These are phyloP conservation scores for Thielaviopsis musarum DNA, from an alignment of 2,329 filamentous ascomycete genomes.

Conservation along the genomic window DNA sequence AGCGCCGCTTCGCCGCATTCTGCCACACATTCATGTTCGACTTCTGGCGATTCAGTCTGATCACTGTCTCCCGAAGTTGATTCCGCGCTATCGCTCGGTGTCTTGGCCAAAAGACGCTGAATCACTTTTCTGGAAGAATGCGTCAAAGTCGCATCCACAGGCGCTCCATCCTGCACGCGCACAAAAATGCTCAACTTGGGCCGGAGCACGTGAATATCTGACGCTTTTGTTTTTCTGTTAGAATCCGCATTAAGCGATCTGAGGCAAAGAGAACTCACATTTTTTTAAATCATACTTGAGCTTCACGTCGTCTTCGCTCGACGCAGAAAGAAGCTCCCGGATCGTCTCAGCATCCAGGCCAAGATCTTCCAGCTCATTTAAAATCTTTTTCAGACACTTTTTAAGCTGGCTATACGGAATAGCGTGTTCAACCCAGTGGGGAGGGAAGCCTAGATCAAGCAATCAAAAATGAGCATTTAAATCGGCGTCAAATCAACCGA, in stretches of 20 bases:
- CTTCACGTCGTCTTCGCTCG: conserved; percentile 28
- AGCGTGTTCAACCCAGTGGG: conserved; percentile 54
- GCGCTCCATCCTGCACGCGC: conserved; percentile 46
- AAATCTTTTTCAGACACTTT: conserved; percentile 73
- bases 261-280: conserved; percentile 20
- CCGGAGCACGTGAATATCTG: conserved; percentile 32
- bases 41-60: neutral
- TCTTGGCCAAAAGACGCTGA: conserved; percentile 29
- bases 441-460: conserved; percentile 42
- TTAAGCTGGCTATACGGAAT: conserved; percentile 76
- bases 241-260: neutral
- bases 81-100: neutral
- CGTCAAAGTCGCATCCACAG: conserved; percentile 51
- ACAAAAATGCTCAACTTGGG: conserved; percentile 57
- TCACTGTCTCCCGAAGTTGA: neutral
- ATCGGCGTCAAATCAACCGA: neutral
- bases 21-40: neutral
- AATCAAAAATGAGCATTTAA: neutral
- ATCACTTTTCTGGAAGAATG: conserved; percentile 47
- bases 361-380: conserved; percentile 49
- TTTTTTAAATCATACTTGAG: conserved; percentile 38
- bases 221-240: conserved; percentile 16
- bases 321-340: conserved; percentile 40
- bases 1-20: neutral
- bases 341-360: conserved; percentile 59